These are phyloP conservation scores for Penicillium griseofulvum DNA, from an alignment of 2,329 filamentous ascomycete species.

Conservation along the genomic window DNA sequence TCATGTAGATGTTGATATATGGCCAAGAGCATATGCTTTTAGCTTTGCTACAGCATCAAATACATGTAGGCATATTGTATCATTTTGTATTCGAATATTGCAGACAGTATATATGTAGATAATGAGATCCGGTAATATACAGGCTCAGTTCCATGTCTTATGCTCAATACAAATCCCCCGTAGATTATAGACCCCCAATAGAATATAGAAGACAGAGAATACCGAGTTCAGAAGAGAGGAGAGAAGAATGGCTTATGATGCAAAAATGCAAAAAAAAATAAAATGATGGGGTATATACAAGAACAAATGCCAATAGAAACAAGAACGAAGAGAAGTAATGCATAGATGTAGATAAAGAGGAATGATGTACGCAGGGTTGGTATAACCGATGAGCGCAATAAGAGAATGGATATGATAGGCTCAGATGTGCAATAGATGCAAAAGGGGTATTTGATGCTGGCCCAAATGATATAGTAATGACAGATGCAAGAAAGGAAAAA, in stretches of 20 bases:
- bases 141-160: neutral
- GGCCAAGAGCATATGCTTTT: too few species aligned
- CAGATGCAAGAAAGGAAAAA: neutral
- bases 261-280: neutral
- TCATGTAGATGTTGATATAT: neutral
- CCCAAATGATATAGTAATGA: neutral
- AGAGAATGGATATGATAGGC: slow-evolving; percentile 1
- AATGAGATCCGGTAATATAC: neutral
- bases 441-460: neutral
- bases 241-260: neutral
- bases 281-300: slow-evolving; percentile 6
- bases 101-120: neutral
- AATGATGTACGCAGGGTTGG: neutral
- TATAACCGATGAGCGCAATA: neutral
- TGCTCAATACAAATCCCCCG: neutral
- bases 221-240: neutral
- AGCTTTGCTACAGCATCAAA: neutral
- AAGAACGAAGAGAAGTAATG: neutral
- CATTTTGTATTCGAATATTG: neutral
- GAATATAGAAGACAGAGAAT: neutral
- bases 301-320: neutral
- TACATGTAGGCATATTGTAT: neutral
- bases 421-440: slow-evolving; percentile 1
- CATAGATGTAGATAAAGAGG: neutral
- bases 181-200: neutral